phyloP scores from a whole-genome alignment of 441 rosid genomes.

The Eruca vesicaria region DNA sequence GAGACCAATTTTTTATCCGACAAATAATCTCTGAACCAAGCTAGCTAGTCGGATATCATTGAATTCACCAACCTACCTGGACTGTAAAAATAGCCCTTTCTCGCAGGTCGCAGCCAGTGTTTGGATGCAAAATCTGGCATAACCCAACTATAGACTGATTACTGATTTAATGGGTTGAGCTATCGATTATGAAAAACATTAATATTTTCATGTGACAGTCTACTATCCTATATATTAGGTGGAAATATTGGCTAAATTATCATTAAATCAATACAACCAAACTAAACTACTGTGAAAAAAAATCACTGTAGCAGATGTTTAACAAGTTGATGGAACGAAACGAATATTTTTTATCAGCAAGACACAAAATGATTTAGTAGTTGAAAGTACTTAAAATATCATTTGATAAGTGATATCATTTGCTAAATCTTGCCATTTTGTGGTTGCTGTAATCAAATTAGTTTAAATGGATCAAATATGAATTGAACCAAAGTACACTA shows the following conservation, averaged over 20 bases:
- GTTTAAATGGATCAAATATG: not conserved
- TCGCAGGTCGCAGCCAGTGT: not conserved
- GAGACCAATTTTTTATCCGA: not conserved
- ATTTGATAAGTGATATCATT: too few species aligned
- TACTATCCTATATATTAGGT: not conserved
- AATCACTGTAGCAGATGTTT: too few species aligned
- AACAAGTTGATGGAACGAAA: too few species aligned
- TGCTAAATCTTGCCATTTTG: not conserved
- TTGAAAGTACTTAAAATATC: too few species aligned
- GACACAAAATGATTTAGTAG: too few species aligned
- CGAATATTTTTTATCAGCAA: too few species aligned
- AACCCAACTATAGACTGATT: not conserved
- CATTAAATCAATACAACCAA: too few species aligned
- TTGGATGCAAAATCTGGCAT: not conserved
- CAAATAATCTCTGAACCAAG: not conserved
- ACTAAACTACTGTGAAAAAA: too few species aligned
- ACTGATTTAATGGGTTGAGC: not conserved
- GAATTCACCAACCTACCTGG: not conserved
- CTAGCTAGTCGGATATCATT: not conserved
- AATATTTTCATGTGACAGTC: not conserved
- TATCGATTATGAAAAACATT: not conserved
- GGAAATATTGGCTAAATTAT: too few species aligned
- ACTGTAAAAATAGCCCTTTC: not conserved
- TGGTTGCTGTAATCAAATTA: not conserved
- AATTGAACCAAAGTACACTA: not conserved